These are phyloP conservation scores for Aspergillus sp. DNA, from an alignment of 2,329 filamentous ascomycete genomes.

Conservation along the genomic window DNA sequence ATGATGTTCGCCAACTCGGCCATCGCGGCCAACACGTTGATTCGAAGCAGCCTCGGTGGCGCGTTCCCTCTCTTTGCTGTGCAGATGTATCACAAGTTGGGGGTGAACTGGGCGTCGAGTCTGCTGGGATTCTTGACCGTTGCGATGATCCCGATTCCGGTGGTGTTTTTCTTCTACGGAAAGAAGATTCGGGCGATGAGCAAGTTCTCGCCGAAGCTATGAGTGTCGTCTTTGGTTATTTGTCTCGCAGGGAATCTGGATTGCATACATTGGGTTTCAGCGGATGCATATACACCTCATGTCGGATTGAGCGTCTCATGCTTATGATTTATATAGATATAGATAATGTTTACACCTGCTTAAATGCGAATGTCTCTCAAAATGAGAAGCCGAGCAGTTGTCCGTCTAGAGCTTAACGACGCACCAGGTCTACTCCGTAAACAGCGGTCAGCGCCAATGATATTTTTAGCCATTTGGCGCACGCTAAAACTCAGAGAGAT, in stretches of 20 bases:
- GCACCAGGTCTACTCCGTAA: too few species aligned
- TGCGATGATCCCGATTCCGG: slow-evolving; percentile 45
- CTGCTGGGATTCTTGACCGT: slow-evolving; percentile 35
- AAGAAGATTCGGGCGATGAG: slow-evolving; percentile 44
- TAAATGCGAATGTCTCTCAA: not conserved
- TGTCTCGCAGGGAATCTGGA: not conserved
- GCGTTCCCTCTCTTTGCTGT: slow-evolving; percentile 29
- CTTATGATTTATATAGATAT: not conserved
- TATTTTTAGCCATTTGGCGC: too few species aligned
- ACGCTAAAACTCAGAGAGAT: too few species aligned
- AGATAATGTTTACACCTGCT: not conserved
- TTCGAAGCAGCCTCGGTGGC: slow-evolving; percentile 32
- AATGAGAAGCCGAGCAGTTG: too few species aligned
- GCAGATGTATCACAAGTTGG: slow-evolving; percentile 35
- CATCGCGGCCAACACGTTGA: slow-evolving; percentile 35
- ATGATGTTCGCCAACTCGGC: slow-evolving; percentile 38
- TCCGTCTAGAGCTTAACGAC: too few species aligned
- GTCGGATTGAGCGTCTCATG: too few species aligned
- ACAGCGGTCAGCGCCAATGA: too few species aligned
- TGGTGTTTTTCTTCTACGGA: slow-evolving; percentile 48
- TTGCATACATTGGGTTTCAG: too few species aligned
- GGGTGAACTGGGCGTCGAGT: slow-evolving; percentile 36
- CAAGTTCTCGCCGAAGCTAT: slow-evolving; percentile 35
- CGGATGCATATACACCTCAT: too few species aligned
- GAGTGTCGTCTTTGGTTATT: not conserved